Base-by-base conservation (phyloP, 2,329 filamentous ascomycete genomes). In the Monilinia aucupariae region DNA sequence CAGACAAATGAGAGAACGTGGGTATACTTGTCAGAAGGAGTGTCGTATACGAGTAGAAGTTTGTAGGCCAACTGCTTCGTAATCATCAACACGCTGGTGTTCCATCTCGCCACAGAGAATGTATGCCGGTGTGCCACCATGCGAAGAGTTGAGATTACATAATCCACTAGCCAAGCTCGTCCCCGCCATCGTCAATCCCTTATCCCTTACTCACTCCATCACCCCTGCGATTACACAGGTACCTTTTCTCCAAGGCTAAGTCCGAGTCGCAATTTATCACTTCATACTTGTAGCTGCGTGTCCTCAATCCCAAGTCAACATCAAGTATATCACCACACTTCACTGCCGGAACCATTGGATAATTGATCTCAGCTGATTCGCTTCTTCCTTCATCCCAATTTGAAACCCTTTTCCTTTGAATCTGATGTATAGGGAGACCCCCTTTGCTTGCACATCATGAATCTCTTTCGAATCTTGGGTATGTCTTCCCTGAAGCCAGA, bases 381-480 rank as follows among this genome's bases (percentile, higher is more conserved):
- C 10, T 62, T 22, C 4, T 9, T 10, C 25, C 10, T 47, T 49
- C 32, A 49, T 2, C 30, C 13, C 1, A 15, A 32, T 34, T 32
- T 13, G 20, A 20, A n/a, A n/a, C 6, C 50, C 52, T 47, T 60
- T 61, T 20, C 56, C 34, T 56, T 56, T 56, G 54, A 56, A 12
- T 3, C 54, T 47, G 45, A 58, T 58, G 52, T 41, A 5, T 62
- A 32, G 55, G 61, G 55, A 30, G 22, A 30, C 41, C 32, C 61
- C 54, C 61, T 59, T 63, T 22, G 22, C 63, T 71, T 67, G 45
- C 49, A 69, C 75, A 82, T 67, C 69, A 88, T 89, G 86, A 90
- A 89, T 78, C 78, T 88, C 74, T 90, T 90, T 79, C 78, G 86
- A 72, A 77, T 89, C 72, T 74, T 85, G 74, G 86, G 86, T 89